These are phyloP conservation scores for Collybia mongolica DNA, from an alignment of 768 basidiomycete species.

Conservation along the genomic window DNA sequence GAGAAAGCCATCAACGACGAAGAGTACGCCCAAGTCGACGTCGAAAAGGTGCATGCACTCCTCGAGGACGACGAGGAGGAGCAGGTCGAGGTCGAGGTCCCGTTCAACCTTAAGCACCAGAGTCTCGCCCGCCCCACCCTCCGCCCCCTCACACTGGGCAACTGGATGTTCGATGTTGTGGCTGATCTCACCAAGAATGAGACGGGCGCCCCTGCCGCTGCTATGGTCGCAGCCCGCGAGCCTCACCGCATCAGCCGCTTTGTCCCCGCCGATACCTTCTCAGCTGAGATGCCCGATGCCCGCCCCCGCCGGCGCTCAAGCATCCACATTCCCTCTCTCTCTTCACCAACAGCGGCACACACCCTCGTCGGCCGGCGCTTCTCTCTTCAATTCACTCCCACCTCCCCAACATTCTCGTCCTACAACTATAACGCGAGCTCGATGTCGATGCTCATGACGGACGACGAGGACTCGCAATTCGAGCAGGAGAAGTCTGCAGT, in stretches of 20 bases:
- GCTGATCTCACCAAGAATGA: constrained; percentile 50
- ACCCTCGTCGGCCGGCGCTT: constrained; percentile 35
- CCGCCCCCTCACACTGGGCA: constrained; percentile 63
- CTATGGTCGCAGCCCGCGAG: constrained; percentile 21
- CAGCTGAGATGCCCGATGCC: constrained; percentile 4
- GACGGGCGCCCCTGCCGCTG: constrained; percentile 10
- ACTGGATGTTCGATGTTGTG: constrained; percentile 85
- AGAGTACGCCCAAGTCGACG: constrained; percentile 33
- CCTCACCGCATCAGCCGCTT: constrained; percentile 30
- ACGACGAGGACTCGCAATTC: constrained; percentile 23
- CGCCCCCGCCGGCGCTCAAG: constrained; percentile 16
- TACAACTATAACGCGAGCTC: constrained; percentile 14
- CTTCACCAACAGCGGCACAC: constrained; percentile 22
- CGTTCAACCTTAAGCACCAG: constrained; percentile 34
- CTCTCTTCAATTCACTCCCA: constrained; percentile 70
- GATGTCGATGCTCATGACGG: constrained; percentile 12
- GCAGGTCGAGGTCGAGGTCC: constrained; percentile 24
- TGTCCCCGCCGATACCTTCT: constrained; percentile 30
- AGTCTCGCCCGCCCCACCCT: constrained; percentile 30
- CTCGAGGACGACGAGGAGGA: constrained; percentile 43
- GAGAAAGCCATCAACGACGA: constrained; percentile 32
- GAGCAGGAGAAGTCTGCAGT: constrained; percentile 45
- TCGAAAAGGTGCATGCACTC: constrained; percentile 46
- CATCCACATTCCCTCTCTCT: constrained; percentile 22
- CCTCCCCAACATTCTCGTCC: constrained; percentile 37